A percentile compares a stretch with the other conserved stretches of the same genome.
phyloP scores from a whole-genome alignment of 495 filamentous ascomycete species.

The Chaetomium cochliodes region DNA sequence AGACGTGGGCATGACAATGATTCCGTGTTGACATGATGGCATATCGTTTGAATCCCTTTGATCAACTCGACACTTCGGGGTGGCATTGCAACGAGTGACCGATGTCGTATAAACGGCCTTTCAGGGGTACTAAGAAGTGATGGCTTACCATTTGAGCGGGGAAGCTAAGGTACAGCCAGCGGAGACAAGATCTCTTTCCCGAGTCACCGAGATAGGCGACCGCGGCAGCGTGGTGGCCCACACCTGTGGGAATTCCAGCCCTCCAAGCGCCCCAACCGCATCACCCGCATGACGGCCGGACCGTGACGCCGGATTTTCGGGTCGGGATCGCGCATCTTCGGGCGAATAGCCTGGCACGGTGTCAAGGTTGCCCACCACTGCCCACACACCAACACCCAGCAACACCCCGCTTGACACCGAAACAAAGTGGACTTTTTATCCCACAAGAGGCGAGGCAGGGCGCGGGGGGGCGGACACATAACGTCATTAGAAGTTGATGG shows the following conservation, averaged over 20 bases:
- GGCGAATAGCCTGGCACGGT: background rate
- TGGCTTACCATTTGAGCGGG: slow-evolving; percentile 9
- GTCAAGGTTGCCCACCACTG: background rate
- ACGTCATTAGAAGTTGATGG: slow-evolving; percentile 17
- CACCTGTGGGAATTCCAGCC: background rate
- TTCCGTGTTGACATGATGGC: background rate
- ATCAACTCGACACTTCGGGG: background rate
- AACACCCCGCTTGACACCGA: slow-evolving; percentile 1
- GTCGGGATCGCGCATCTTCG: background rate
- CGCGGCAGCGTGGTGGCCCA: background rate
- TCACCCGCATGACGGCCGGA: background rate
- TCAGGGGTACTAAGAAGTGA: slow-evolving; percentile 7
- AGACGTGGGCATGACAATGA: background rate
- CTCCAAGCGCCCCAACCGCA: slow-evolving; percentile 8
- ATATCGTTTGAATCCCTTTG: background rate
- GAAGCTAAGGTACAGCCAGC: background rate
- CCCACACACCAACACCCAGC: no score
- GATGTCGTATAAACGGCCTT: background rate
- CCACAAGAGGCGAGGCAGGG: background rate
- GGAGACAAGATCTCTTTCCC: background rate
- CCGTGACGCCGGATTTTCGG: slow-evolving; percentile 7
- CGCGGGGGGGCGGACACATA: slow-evolving; percentile 9
- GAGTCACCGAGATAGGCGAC: background rate
- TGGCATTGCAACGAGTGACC: background rate
- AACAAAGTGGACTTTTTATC: background rate